phyloP scores from a whole-genome alignment of 1,139 yeast genomes.

The Wickerhamomyces sp. region DNA sequence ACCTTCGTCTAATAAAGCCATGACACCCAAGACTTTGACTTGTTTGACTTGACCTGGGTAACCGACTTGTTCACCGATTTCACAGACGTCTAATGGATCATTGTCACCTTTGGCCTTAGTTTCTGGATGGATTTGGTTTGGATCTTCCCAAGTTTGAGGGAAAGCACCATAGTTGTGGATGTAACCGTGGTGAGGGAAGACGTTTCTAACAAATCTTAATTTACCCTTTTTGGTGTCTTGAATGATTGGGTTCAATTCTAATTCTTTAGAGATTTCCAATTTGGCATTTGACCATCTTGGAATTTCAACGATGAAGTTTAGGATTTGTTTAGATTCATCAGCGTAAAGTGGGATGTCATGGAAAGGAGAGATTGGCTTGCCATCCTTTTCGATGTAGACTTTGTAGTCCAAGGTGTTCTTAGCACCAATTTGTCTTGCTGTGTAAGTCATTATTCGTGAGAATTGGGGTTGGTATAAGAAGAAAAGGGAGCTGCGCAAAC shows the following conservation, averaged over 20 bases:
- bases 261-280: constrained; percentile 71
- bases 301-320: constrained; percentile 84
- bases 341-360: constrained; percentile 74
- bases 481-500: too few species aligned
- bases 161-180: constrained; percentile 91
- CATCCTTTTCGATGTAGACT: constrained; percentile 67
- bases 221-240: constrained; percentile 86
- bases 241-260: constrained; percentile 70
- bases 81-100: constrained; percentile 90
- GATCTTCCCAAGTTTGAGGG: constrained; percentile 97
- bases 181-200: constrained; percentile 89
- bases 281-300: constrained; percentile 93
- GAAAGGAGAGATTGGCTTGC: constrained; percentile 69
- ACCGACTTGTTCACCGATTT: constrained; percentile 72
- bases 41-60: constrained; percentile 73
- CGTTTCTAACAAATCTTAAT: constrained; percentile 78
- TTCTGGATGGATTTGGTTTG: constrained; percentile 63
- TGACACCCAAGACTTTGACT: constrained; percentile 80
- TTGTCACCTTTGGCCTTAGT: constrained; percentile 83
- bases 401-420: constrained; percentile 88
- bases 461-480: too few species aligned
- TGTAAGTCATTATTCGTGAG: constrained; percentile 70
- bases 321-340: constrained; percentile 58
- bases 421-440: constrained; percentile 86
- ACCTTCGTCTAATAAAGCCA: constrained; percentile 88